phyloP scores from a whole-genome alignment of 2,329 filamentous ascomycete species.

The Diplodia seriata region DNA sequence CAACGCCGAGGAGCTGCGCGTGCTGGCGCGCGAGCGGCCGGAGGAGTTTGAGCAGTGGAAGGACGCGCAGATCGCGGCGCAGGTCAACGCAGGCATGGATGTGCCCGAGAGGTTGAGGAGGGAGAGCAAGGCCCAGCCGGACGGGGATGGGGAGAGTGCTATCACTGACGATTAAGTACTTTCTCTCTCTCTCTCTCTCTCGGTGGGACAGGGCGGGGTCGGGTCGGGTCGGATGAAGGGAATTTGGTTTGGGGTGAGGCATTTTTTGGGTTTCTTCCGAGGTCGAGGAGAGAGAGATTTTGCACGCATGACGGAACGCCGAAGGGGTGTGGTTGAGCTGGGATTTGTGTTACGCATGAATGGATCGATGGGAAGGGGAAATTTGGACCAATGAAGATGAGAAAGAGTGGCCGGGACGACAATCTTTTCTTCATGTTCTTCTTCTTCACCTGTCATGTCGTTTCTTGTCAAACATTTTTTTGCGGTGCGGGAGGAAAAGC shows the following conservation, averaged over 20 bases:
- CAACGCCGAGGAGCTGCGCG: slow-evolving; percentile 71
- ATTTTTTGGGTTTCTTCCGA: not conserved
- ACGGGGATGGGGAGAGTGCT: not conserved
- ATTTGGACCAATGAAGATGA: not conserved
- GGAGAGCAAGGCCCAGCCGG: not conserved
- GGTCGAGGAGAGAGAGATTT: not conserved
- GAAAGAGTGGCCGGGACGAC: not conserved
- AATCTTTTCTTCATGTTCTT: not conserved
- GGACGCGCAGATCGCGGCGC: slow-evolving; percentile 48
- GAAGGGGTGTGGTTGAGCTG: not conserved
- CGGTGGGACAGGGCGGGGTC: not conserved
- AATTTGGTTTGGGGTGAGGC: not conserved
- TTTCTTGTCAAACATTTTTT: not conserved
- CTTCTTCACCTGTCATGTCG: not conserved
- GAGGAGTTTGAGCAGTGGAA: slow-evolving; percentile 44
- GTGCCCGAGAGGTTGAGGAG: slow-evolving; percentile 6
- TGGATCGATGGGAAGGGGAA: not conserved
- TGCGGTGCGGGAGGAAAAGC: not conserved
- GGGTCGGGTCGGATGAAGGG: not conserved
- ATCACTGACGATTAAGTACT: not conserved
- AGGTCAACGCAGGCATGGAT: slow-evolving; percentile 40
- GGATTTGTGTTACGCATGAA: no score
- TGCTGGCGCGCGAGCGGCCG: slow-evolving; percentile 57
- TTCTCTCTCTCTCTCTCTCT: no score
- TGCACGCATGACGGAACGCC: not conserved